Evolutionary conservation across 176 grass and related monocot genomes (phyloP).

Genomic region (Aechmea fasciata): DNA sequence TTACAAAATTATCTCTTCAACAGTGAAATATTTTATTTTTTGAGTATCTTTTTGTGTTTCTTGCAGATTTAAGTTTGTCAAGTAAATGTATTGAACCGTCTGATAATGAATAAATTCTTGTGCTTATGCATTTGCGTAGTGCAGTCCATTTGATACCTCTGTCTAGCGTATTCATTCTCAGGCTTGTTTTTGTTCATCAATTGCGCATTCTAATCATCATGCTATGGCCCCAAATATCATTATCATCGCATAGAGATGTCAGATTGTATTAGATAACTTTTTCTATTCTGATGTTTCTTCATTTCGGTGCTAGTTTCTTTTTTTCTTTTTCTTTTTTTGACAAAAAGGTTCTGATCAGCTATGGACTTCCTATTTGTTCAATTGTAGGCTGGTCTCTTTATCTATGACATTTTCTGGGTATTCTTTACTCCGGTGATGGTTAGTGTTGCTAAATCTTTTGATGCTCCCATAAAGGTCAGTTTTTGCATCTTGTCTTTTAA

Average conservation of each 20-base stretch:
- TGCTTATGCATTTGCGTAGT: too few species aligned
- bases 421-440: slow-evolving; percentile 98
- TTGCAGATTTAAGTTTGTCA: too few species aligned
- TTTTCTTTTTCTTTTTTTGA: slow-evolving; percentile 1
- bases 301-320: not conserved
- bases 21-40: not conserved
- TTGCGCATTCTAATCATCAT: too few species aligned
- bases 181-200: too few species aligned
- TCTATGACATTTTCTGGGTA: slow-evolving; percentile 98
- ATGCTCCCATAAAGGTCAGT: slow-evolving; percentile 90
- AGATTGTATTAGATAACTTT: too few species aligned
- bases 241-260: too few species aligned
- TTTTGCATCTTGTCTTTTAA: not conserved
- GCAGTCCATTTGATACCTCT: too few species aligned
- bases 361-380: not conserved
- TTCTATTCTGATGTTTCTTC: too few species aligned
- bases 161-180: too few species aligned
- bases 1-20: not conserved
- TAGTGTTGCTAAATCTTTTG: slow-evolving; percentile 98
- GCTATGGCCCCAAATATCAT: too few species aligned
- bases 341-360: not conserved
- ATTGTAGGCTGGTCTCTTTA: slow-evolving; percentile 62
- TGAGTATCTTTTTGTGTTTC: not conserved
- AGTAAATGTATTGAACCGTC: too few species aligned
- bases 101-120: too few species aligned